Evolutionary conservation across 2,329 filamentous ascomycete species (phyloP).

Genomic region (Dothideomycetes sp.): DNA sequence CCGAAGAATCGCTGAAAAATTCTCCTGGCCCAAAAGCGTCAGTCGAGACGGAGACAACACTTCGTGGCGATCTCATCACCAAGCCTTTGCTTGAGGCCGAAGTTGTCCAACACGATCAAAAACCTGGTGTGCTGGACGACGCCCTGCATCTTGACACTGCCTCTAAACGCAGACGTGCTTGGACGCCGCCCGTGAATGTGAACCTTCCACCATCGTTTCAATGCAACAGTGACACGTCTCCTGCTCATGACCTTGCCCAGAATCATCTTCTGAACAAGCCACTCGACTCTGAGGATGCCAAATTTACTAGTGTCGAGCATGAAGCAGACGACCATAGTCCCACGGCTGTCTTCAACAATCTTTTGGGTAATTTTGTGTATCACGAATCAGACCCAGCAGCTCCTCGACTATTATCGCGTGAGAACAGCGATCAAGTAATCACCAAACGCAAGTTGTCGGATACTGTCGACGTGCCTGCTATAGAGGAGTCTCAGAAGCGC

Average conservation of each 20-base stretch:
- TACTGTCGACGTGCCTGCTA: slow-evolving; percentile 1
- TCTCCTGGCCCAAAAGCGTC: background rate
- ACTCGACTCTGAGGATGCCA: background rate
- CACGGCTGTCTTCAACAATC: background rate
- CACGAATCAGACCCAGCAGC: background rate
- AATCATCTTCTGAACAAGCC: background rate
- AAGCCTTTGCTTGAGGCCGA: background rate
- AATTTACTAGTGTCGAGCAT: background rate
- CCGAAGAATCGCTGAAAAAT: background rate
- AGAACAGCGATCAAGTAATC: background rate
- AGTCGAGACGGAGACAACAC: background rate
- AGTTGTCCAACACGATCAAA: background rate
- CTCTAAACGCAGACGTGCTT: slow-evolving; percentile 2
- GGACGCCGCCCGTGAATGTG: slow-evolving; percentile 6
- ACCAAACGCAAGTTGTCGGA: slow-evolving; percentile 11
- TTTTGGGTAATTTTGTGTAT: slow-evolving; percentile 12
- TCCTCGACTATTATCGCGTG: background rate
- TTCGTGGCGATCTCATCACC: background rate
- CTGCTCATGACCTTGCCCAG: background rate
- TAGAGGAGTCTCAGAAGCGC: slow-evolving; percentile 1
- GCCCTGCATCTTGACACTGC: slow-evolving; percentile 6
- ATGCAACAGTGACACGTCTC: background rate
- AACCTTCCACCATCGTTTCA: slow-evolving; percentile 11
- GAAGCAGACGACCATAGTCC: background rate
- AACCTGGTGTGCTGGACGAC: background rate